Evolutionary conservation across 2,329 filamentous ascomycete genomes (phyloP), one percentile per base, ranked within the genome.

Genomic region (Cytospora paraplurivora): DNA sequence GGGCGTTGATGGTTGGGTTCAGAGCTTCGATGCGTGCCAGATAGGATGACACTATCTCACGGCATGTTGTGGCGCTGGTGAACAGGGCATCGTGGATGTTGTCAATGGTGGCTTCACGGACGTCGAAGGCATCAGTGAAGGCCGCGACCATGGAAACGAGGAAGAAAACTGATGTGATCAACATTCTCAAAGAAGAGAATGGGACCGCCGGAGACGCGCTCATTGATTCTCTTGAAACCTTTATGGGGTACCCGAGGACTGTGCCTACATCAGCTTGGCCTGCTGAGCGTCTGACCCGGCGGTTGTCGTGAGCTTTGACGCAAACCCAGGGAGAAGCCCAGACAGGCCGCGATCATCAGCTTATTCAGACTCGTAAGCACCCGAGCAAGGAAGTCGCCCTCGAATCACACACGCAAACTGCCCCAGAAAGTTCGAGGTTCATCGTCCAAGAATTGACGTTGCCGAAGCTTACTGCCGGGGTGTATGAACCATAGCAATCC

Each of bases 101-200:
- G 35, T 81, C 75, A 63, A 89, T 82, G 0, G 85, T 87, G 1
- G 86, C 82, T 74, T 88, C 85, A 58, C 81, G 75, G 12, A 81
- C 73, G 63, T 87, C 82, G 65, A 86, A 81, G 70, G 56, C 64
- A 64, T 64, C 59, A n/a, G 54, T 44, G 8, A 58, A 41, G 33
- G 64, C 51, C 32, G 62, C 32, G 44, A 56, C 50, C 8, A 35
- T 8, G 19, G 35, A 12, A 7, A 8, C 12, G 10, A 15, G 8
- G 34, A 37, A 57, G 13, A 62, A 7, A 1, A 55, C 7, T 10
- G 53, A 51, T 17, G 34, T 13, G 0, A 61, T 11, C 6, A 50
- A 3, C 13, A 19, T 15, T 10, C n/a, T 44, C 12, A 51, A n/a
- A 1, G 19, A 15, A 3, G 32, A 34, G 13, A 21, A 12, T 15